phyloP scores from a whole-genome alignment of 2,329 filamentous ascomycete species.

The Xylaria digitata region DNA sequence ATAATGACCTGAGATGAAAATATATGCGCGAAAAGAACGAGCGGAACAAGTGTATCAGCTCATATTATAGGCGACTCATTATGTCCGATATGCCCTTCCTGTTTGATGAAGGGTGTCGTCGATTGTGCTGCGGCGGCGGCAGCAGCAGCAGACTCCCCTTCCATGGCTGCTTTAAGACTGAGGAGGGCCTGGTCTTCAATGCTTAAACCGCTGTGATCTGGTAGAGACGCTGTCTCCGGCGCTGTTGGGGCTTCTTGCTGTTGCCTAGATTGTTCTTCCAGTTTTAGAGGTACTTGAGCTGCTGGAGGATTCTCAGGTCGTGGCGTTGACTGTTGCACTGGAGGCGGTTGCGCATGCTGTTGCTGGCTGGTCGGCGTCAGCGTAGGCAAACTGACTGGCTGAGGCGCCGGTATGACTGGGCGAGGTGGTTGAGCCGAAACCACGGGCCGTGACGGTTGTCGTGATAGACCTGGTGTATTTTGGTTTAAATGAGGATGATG shows the following conservation, averaged over 20 bases:
- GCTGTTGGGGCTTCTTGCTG: slow-evolving; percentile 28
- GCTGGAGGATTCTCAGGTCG: slow-evolving; percentile 29
- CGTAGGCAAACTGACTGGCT: slow-evolving; percentile 48
- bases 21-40: neutral
- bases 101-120: slow-evolving; percentile 34
- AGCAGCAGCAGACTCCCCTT: slow-evolving; percentile 36
- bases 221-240: slow-evolving; percentile 27
- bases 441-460: slow-evolving; percentile 40
- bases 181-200: slow-evolving; percentile 48
- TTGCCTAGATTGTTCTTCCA: slow-evolving; percentile 22
- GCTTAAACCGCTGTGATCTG: slow-evolving; percentile 42
- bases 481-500: slow-evolving; percentile 42
- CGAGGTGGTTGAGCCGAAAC: slow-evolving; percentile 39
- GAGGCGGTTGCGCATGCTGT: slow-evolving; percentile 26
- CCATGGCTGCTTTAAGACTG: slow-evolving; percentile 45
- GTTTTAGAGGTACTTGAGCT: slow-evolving; percentile 15
- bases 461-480: slow-evolving; percentile 40
- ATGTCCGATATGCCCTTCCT: slow-evolving; percentile 28
- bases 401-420: slow-evolving; percentile 48
- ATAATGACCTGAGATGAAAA: neutral
- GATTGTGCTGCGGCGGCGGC: slow-evolving; percentile 18
- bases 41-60: slow-evolving; percentile 4
- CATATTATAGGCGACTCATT: slow-evolving; percentile 15
- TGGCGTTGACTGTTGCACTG: slow-evolving; percentile 19
- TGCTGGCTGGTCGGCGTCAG: slow-evolving; percentile 43